These are phyloP conservation scores for Pugionium cornutum DNA, from an alignment of 345 rosid species.

Conservation along the genomic window DNA sequence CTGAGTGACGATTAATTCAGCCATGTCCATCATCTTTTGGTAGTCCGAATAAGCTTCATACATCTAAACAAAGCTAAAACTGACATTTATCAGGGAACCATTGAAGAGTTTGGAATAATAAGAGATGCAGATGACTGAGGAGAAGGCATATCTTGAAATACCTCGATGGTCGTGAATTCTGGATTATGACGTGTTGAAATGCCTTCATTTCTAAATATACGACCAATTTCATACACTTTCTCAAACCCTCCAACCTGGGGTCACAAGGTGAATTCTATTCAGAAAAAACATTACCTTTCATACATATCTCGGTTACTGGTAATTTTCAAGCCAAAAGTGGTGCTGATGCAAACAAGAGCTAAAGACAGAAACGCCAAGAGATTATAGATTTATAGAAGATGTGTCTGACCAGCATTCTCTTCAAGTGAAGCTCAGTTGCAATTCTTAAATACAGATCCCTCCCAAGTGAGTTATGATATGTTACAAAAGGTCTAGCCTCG, in stretches of 20 bases:
- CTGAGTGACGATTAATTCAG: slow-evolving; percentile 76
- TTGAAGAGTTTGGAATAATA: slow-evolving; percentile 23
- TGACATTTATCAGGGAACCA: slow-evolving; percentile 15
- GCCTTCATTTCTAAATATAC: slow-evolving; percentile 97
- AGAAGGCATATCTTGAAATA: slow-evolving; percentile 38
- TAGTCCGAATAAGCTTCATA: slow-evolving; percentile 96
- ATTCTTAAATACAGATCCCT: slow-evolving; percentile 90
- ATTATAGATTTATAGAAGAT: not conserved
- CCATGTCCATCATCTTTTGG: slow-evolving; percentile 88
- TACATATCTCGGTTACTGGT: slow-evolving; percentile 14
- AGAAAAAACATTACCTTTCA: not conserved
- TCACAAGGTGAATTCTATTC: slow-evolving; percentile 29
- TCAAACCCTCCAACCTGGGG: slow-evolving; percentile 97
- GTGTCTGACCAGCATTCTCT: slow-evolving; percentile 83
- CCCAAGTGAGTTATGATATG: slow-evolving; percentile 90
- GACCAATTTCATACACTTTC: slow-evolving; percentile 93
- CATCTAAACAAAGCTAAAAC: slow-evolving; percentile 55
- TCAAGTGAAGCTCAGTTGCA: slow-evolving; percentile 97
- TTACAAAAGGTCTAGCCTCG: slow-evolving; percentile 93
- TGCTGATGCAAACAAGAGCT: slow-evolving; percentile 21
- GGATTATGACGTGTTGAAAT: slow-evolving; percentile 97
- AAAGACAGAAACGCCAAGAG: not conserved
- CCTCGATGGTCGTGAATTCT: slow-evolving; percentile 97
- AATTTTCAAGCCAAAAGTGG: not conserved
- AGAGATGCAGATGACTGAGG: slow-evolving; percentile 12